Evolutionary conservation across 2,329 filamentous ascomycete species (phyloP), one percentile per base, ranked within the genome.

Genomic region (Fusarium sp.): DNA sequence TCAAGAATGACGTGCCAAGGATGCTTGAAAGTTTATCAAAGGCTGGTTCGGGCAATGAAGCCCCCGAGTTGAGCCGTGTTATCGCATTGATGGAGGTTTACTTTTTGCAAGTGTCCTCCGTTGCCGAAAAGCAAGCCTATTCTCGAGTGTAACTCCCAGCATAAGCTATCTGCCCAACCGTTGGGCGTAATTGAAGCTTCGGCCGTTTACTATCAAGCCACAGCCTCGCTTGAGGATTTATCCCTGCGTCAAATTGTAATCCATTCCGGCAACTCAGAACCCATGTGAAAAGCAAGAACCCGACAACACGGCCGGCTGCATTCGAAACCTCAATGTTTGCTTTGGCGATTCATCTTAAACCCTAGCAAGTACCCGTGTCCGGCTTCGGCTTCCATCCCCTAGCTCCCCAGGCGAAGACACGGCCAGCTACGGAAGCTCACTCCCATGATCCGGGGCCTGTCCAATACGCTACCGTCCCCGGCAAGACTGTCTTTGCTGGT

Each of bases 261-360:
- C 35, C 24, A 38, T 50, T 43, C 24, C 35, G 25, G 32, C 55
- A 47, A 60, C 38, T 48, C 55, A 60, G 39, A 15, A 61, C 44
- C 51, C 59, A 43, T 62, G 45, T 24, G 28, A 22, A 45, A 60
- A 43, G 25, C 48, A 61, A 43, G 44, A 56, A 49, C 40, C 49
- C 43, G 43, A 38, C 39, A 40, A 42, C 40, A 40, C n/a, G 56
- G 44, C 51, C 47, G 49, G 32, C 15, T 50, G 40, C 56, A 53
- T 53, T 43, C 62, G 61, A 64, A 65, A 65, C 61, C 44, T 53
- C 52, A 35, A 41, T 64, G 29, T 63, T 53, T 62, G 28, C 51
- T 61, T 61, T 57, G 51, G 53, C 36, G 41, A 58, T 58, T 62
- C 58, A 48, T 62, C 55, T 45, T 38, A 42, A 53, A 52, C 31